Base-by-base conservation (phyloP, 768 basidiomycete species). In the Xerocomellus dryophilus region DNA sequence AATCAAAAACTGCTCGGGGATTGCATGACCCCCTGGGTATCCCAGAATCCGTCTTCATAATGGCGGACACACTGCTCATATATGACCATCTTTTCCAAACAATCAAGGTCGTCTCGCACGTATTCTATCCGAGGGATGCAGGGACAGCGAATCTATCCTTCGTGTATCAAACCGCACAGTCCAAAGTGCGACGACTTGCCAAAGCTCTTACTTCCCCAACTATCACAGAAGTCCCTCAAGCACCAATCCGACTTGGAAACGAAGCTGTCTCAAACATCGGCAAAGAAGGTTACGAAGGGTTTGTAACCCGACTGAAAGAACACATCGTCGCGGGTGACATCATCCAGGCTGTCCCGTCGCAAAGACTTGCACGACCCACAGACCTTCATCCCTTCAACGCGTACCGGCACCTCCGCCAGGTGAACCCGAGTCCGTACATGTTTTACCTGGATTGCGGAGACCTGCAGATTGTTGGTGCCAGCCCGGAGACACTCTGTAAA, bases 351-450 rank as follows among this genome's bases (percentile, higher is more conserved):
- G 97, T 99, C 7, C 97, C 97, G 8, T 95, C 93, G 10, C 97
- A 98, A 69, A 80, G 95, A 27, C 76, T 98, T 29, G 76, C 90
- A 14, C 82, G 93, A 32, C 88, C 89, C 34, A 98, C 97, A 0
- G 70, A 80, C 18, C 76, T 99, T 18, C 93, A 98, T 69, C 96
- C 97, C 2, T 99, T 99, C 79, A 99, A 98, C 74, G 93, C 88
- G 7, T 99, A 98, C 67, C 80, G 97, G 46, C 90, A 92, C 50
- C 79, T 99, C 42, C 86, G 97, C 42, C 87, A 95, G 64, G 82
- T 98, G 57, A 99, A 99, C 64, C 97, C 97, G 1, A 96, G 93
- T 50, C 97, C 97, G 15, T 98, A 99, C 73, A 98, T 97, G 95
- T 99, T 95, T 73, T 99, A 94, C 68, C 70, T 99, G 62, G 91